A percentile compares a stretch with the other conserved stretches of the same genome.
Evolutionary conservation across 257 asterid species (phyloP).

Genomic region (Solanum piurae): DNA sequence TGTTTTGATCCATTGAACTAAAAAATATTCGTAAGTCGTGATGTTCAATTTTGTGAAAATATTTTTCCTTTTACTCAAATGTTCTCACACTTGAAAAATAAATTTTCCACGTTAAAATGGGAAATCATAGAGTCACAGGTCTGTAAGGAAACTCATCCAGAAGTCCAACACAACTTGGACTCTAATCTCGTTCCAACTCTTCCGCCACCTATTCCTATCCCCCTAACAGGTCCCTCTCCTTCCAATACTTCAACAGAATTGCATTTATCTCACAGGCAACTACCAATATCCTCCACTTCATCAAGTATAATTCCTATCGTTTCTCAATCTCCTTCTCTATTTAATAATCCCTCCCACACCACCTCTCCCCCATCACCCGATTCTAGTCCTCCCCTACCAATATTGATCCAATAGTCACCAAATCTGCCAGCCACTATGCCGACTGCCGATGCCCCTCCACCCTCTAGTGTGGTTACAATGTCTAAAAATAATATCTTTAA

Average conservation of each 20-base stretch:
- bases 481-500: too few relatives aligned
- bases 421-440: background rate
- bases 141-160: too few relatives aligned
- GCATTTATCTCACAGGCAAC: too few relatives aligned
- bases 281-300: background rate
- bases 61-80: background rate
- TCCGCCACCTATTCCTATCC: background rate
- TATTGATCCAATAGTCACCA: background rate
- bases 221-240: background rate
- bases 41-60: background rate
- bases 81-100: background rate
- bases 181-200: background rate
- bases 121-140: too few relatives aligned
- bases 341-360: too few relatives aligned
- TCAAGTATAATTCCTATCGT: background rate
- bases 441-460: background rate
- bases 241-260: too few relatives aligned
- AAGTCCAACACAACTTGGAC: background rate
- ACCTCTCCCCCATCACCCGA: too few relatives aligned
- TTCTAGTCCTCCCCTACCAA: too few relatives aligned
- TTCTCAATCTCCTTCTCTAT: background rate
- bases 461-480: background rate
- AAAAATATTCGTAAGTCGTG: background rate
- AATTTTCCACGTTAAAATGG: background rate
- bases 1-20: background rate